phyloP scores from a whole-genome alignment of 257 asterid genomes.

The Solanum tarijense region DNA sequence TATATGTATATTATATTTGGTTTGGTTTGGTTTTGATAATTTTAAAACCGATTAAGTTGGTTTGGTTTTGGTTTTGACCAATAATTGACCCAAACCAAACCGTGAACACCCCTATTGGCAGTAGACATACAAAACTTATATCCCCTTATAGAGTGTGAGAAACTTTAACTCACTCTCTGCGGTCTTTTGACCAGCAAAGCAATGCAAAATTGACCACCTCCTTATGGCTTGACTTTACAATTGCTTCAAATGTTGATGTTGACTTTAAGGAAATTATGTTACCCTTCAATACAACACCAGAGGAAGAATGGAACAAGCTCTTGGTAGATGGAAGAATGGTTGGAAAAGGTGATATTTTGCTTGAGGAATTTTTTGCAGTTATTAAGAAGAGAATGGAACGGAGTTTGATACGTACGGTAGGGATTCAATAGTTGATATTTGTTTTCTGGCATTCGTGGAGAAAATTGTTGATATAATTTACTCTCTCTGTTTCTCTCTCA shows the following conservation, averaged over 20 bases:
- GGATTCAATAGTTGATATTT: neutral
- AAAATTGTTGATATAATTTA: neutral
- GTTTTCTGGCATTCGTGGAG: neutral
- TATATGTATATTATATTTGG: no score
- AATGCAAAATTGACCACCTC: no score
- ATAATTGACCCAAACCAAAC: no score
- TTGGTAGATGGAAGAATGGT: conserved; percentile 50
- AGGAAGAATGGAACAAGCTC: conserved; percentile 69
- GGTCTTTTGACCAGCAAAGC: neutral
- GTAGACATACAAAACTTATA: neutral
- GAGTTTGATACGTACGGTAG: conserved; percentile 74
- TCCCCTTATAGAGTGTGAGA: neutral
- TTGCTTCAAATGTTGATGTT: neutral
- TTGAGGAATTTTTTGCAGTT: conserved; percentile 52
- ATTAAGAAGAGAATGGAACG: conserved; percentile 78
- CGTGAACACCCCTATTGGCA: neutral
- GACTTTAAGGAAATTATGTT: neutral
- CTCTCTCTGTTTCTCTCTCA: conserved; percentile 5
- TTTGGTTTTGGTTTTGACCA: no score
- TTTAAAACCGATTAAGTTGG: no score
- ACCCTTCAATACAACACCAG: conserved; percentile 42
- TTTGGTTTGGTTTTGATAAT: no score
- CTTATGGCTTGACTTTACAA: neutral
- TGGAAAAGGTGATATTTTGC: conserved; percentile 63
- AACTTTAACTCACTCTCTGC: neutral